Base-by-base conservation (phyloP, 176 grass and related monocot species). In the Zoysia japonica region DNA sequence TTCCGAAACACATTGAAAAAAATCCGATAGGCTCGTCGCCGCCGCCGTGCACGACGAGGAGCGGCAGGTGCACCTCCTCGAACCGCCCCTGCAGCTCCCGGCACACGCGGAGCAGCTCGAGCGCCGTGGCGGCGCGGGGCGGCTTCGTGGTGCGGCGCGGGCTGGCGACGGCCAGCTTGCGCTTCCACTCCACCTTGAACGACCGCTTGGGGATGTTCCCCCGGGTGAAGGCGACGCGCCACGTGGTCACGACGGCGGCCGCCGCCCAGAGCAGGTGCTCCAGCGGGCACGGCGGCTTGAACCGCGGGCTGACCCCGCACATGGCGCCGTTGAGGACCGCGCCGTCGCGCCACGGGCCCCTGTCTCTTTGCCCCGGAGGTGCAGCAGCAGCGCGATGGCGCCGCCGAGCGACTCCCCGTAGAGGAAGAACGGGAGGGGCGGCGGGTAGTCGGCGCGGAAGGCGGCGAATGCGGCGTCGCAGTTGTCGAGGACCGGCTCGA, bases 361-460 rank as follows among this genome's bases (percentile, higher is more conserved):
- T 36, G 9, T 63, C 80, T 72, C 80, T 72, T 50, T 84, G 53
- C 69, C 72, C 2, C 90, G 77, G 11, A 97, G 90, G 84, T 97
- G 93, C 47, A 91, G 71, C 36, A 93, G 81, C 73, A 93, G 83
- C 46, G 88, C 86, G 72, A 93, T 97, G 66, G 90, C 93, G n/a
- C 93, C 90, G 35, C 90, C 93, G 8, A 97, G 91, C 9, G 94
- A 97, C 82, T 97, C 94, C 0, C 91, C 81, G 85, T 97, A 93
- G 47, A 97, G 89, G 72, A 97, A 97, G 80, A 87, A 93, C 0
- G 89, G 94, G 5, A 97, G 84, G 11, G 82, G 88, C 0, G 94
- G 72, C 13, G 91, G 91, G 82, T 90, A 88, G 36, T 87, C 86
- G 41, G 91, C 70, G 55, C 94, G 94, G 75, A 97, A 97, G 13